phyloP scores from a whole-genome alignment of 176 grass and related monocot genomes.

The Carex littledalei region DNA sequence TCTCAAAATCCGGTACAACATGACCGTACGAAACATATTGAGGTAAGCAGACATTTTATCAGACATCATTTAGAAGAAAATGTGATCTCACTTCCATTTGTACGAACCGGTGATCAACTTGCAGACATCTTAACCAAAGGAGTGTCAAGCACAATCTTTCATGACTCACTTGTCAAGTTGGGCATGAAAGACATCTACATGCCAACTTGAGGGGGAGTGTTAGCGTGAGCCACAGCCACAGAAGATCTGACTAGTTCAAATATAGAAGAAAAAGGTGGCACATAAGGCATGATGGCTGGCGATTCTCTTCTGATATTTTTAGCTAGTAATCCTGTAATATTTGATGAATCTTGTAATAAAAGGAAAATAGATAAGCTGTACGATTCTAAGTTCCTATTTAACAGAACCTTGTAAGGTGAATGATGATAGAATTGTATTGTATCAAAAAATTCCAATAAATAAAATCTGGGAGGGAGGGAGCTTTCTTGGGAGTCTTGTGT shows the following conservation, averaged over 20 bases:
- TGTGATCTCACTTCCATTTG: not conserved
- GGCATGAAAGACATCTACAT: not conserved
- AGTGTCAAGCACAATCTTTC: not conserved
- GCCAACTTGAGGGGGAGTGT: not conserved
- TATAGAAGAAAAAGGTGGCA: not conserved
- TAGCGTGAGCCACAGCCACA: not conserved
- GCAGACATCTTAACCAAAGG: not conserved
- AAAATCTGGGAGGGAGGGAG: no score
- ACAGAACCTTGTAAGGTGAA: no score
- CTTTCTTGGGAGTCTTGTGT: no score
- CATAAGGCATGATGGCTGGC: no score
- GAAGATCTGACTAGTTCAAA: not conserved
- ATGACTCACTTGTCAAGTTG: not conserved
- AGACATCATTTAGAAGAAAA: not conserved
- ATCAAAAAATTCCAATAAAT: no score
- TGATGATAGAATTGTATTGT: no score
- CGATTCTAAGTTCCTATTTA: no score
- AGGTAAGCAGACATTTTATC: not conserved
- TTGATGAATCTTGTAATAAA: no score
- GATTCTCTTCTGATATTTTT: no score
- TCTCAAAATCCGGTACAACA: not conserved
- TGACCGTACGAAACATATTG: not conserved
- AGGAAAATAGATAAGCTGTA: no score
- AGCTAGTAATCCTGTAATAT: no score
- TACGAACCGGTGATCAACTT: not conserved